Evolutionary conservation across 805 yeast species (phyloP), one percentile per base, ranked within the genome.

Genomic region (Sugiyamaella chiloensis): DNA sequence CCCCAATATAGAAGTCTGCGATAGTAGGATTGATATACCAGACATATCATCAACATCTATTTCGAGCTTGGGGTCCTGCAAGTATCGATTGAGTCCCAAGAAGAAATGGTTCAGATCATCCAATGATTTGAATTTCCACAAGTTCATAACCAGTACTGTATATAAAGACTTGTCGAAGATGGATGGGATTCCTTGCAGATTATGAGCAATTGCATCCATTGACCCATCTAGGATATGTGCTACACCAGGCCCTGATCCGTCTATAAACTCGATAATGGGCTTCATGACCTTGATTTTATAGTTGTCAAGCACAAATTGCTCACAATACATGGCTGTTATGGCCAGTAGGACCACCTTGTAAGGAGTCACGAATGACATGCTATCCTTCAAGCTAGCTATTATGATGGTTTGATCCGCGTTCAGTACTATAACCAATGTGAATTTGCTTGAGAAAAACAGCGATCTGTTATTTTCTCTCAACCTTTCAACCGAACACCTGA

Each of bases 281-380:
- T 45, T 36, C 69, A 14, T 73, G 61, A 21, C 56, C 56, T 20
- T 17, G 30, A 52, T 44, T 34, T 52, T 51, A 19, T 44, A 27
- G 19, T 20, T 24, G 12, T 17, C 7, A n/a, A 26, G 48, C 9
- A 59, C 48, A 21, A 29, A 21, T 6, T 52, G 50, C 5, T 56
- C 59, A 24, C 58, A 55, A 30, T 59, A 59, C 8, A 52, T 16
- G 47, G 39, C 36, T 24, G 54, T 35, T n/a, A 59, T 21, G 3
- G 42, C 27, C 31, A 58, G 40, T 19, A 59, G 37, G n/a, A 54
- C 59, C 21, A 59, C 35, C 44, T 59, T 59, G 48, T 44, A 54
- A 14, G 63, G 63, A 6, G 62, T 57, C 42, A 59, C 40, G 36
- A 30, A 59, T 27, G n/a, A n/a, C n/a, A n/a, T n/a, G n/a, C n/a